Conservation (phyloP, 768 basidiomycete genomes). For the Suillus lakei region DNA sequence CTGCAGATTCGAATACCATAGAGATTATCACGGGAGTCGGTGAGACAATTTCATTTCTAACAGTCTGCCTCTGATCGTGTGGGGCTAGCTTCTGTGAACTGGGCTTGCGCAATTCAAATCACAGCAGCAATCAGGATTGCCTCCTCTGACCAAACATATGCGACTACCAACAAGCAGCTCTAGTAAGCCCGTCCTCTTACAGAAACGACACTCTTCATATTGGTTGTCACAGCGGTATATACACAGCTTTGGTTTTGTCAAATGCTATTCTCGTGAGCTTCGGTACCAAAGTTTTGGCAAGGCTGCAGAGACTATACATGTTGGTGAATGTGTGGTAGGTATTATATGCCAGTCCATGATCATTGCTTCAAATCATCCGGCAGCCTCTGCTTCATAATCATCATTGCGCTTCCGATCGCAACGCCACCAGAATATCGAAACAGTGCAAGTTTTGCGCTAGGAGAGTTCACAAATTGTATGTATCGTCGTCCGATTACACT, state of each 20-base stretch:
- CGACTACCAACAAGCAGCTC: slow-evolving; percentile 47
- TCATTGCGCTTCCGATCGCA: slow-evolving; percentile 47
- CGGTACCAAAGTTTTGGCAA: slow-evolving; percentile 63
- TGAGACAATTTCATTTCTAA: neutral
- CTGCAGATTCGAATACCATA: slow-evolving; percentile 50
- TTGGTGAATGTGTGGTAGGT: no score
- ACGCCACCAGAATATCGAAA: slow-evolving; percentile 42
- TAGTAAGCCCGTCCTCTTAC: slow-evolving; percentile 47
- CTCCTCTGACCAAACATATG: slow-evolving; percentile 42
- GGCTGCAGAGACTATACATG: no score
- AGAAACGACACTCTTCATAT: slow-evolving; percentile 45
- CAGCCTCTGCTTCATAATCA: no score
- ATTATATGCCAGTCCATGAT: no score
- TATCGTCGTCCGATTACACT: neutral
- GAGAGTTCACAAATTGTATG: slow-evolving; percentile 39
- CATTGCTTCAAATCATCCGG: no score
- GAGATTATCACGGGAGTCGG: slow-evolving; percentile 47
- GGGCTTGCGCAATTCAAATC: slow-evolving; percentile 62
- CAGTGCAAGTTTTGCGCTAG: slow-evolving; percentile 43
- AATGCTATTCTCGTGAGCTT: slow-evolving; percentile 69
- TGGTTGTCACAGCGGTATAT: slow-evolving; percentile 57
- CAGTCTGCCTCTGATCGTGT: neutral
- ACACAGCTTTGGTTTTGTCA: slow-evolving; percentile 58
- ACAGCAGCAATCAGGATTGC: slow-evolving; percentile 53
- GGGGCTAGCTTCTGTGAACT: slow-evolving; percentile 56